These are phyloP conservation scores for Neurospora crassa DNA, from an alignment of 2,329 filamentous ascomycete species.

Conservation along the genomic window DNA sequence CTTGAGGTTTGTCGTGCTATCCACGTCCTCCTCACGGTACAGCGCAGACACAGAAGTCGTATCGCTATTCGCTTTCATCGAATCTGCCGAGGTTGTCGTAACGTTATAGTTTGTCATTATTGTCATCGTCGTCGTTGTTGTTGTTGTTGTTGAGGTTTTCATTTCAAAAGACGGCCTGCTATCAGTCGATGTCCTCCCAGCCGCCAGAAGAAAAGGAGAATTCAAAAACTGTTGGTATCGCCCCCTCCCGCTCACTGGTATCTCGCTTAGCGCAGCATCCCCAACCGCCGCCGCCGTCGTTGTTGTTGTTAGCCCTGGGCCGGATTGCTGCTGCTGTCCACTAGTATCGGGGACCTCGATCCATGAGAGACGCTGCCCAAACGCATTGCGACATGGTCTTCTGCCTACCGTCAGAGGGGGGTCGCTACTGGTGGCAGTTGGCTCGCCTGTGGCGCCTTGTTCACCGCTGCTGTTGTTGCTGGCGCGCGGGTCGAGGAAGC, in stretches of 20 bases:
- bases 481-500: conserved; percentile 3
- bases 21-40: not conserved
- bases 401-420: conserved; percentile 14
- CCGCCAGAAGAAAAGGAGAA: not conserved
- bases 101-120: not conserved
- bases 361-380: not conserved
- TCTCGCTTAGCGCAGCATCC: not conserved
- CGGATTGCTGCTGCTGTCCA: not conserved
- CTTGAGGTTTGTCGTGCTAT: not conserved
- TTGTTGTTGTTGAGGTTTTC: not conserved
- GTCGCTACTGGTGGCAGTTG: not conserved
- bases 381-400: conserved; percentile 5
- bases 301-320: not conserved
- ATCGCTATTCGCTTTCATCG: not conserved
- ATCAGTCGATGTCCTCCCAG: not conserved
- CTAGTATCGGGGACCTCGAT: not conserved
- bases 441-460: not conserved
- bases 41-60: not conserved
- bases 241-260: not conserved
- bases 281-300: not conserved
- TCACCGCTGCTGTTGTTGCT: not conserved
- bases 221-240: not conserved
- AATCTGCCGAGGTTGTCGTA: not conserved
- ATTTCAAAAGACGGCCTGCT: not conserved
- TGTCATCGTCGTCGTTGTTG: not conserved